phyloP scores from a whole-genome alignment of 208 protist genomes.

The Wallacemonas sp. region DNA sequence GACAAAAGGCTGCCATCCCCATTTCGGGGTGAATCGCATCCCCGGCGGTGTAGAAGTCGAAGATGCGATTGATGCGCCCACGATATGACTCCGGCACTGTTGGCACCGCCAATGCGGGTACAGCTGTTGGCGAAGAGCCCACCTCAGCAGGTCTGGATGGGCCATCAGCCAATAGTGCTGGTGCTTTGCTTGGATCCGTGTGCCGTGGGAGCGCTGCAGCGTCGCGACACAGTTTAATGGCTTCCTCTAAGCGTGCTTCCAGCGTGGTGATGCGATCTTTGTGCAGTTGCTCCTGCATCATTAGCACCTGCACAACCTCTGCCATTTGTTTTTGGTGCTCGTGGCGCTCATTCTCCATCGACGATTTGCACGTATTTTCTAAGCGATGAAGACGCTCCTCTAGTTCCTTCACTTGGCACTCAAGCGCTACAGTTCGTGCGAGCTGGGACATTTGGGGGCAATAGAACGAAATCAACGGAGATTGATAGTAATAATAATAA shows the following conservation, averaged over 20 bases:
- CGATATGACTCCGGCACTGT: constrained; percentile 23
- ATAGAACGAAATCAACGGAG: no score
- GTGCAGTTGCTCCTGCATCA: constrained; percentile 44
- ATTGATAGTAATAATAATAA: no score
- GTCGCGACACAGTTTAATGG: not conserved
- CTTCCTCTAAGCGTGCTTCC: constrained; percentile 23
- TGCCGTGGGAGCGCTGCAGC: constrained; percentile 13
- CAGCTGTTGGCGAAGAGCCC: no score
- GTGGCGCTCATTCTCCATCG: constrained; percentile 1
- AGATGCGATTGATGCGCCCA: constrained; percentile 35
- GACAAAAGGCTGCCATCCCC: constrained; percentile 48
- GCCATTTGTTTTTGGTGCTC: constrained; percentile 28
- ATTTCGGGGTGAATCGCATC: constrained; percentile 48
- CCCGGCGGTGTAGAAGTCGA: constrained; percentile 50
- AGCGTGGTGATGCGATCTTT: constrained; percentile 29
- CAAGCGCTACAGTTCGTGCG: constrained; percentile 29
- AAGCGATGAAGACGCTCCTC: constrained; percentile 26
- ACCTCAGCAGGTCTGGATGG: no score
- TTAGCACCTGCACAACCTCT: constrained; percentile 40
- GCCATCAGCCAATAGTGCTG: not conserved
- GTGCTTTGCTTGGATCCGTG: not conserved
- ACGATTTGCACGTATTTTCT: constrained; percentile 19
- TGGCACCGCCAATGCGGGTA: not conserved
- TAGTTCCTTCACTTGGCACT: constrained; percentile 32
- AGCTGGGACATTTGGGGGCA: constrained; percentile 4